Evolutionary conservation across 192 early-diverging fungal species (phyloP), one percentile per base, ranked within the genome.

Genomic region (Dimargaris xerosporica): DNA sequence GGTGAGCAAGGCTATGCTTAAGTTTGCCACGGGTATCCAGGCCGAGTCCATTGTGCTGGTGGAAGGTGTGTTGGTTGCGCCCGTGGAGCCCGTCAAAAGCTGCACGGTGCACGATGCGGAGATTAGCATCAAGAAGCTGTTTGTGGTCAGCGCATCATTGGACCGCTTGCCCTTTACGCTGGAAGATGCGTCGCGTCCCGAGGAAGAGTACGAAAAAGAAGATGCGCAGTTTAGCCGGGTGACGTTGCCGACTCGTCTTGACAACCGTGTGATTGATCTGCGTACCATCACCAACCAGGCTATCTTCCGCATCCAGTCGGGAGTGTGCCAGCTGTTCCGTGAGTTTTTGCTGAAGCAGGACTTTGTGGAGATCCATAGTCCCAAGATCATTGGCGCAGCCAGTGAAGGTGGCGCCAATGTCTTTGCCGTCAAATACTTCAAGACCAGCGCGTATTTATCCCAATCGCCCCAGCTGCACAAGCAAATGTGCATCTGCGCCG

Each of bases 391-490:
- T 65, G 84, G 84, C 59, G 84, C 91, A 64, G 88, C 91, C 16
- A 85, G 80, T 68, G 96, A 99, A 79, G 96, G 96, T 63, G 96
- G 96, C 53, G 87, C 96, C 43, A 98, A 93, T 66, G 92, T 99
- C n/a, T 99, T 99, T 77, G 80, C 85, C 69, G 85, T 99, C 64
- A 74, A 86, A 62, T 99, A 99, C 82, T 99, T 99, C 75, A 94
- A 97, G 68, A 75, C 85, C 83, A 69, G 69, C 21, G 96, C 96
- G 3, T 99, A 78, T 75, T 78, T 99, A 46, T 93, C 96, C 29
- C 96, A 99, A 70, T 96, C 93, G 21, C 96, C 96, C 60, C 96
- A 99, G 76, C 82, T 99, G 58, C 94, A 94, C 81, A 99, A 99
- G 84, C 96, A 99, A 74, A 95, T 95, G 91, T 88, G 87, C 70